Percentiles rank a stretch among this genome's conserved stretches.
phyloP scores from a whole-genome alignment of 2,329 filamentous ascomycete species.

The Sphaceloma murrayae region DNA sequence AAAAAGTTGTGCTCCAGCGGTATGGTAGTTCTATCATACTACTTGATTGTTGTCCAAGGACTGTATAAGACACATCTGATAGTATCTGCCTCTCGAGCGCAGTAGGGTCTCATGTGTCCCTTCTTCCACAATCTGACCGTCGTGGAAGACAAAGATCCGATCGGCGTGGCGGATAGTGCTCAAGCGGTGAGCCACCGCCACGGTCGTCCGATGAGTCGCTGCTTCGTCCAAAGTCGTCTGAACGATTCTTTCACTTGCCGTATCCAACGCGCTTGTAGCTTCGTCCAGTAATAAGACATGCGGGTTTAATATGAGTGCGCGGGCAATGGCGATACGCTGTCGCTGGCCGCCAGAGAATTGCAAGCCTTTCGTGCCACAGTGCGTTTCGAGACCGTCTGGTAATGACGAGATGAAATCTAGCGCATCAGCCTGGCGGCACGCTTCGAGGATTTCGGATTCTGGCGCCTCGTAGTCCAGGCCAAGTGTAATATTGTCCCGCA shows the following conservation, averaged over 20 bases:
- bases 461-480: conserved; percentile 35
- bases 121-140: conserved; percentile 73
- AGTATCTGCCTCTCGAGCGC: conserved; percentile 33
- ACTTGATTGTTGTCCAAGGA: too few species aligned
- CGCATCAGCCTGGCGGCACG: conserved; percentile 59
- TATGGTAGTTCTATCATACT: too few species aligned
- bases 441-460: conserved; percentile 48
- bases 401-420: conserved; percentile 57
- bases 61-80: too few species aligned
- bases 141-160: conserved; percentile 92
- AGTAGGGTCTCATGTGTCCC: conserved; percentile 61
- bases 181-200: conserved; percentile 84
- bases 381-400: conserved; percentile 61
- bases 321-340: conserved; percentile 86
- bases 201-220: conserved; percentile 62
- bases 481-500: conserved; percentile 30
- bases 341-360: conserved; percentile 90
- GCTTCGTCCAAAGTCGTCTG: conserved; percentile 73
- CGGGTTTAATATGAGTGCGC: conserved; percentile 78
- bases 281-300: conserved; percentile 78
- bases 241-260: conserved; percentile 67
- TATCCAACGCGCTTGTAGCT: conserved; percentile 59
- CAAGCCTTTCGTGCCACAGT: conserved; percentile 72
- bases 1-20: too few species aligned
- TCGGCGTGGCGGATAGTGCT: conserved; percentile 93